phyloP scores from a whole-genome alignment of 2,329 filamentous ascomycete species.

The Claviceps africana region DNA sequence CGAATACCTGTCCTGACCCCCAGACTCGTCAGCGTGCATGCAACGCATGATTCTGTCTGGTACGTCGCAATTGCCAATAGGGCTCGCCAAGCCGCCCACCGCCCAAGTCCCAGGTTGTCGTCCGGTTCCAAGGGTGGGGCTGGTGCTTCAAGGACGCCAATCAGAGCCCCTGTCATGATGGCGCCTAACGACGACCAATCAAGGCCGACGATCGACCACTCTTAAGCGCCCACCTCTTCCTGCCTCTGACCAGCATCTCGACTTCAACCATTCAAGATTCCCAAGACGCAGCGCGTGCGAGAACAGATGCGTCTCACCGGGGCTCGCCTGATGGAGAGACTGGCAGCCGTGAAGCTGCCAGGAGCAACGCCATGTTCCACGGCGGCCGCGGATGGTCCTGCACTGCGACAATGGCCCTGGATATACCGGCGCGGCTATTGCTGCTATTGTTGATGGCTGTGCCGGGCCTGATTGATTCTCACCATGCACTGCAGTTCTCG shows the following conservation, averaged over 20 bases:
- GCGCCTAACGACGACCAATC: constrained; percentile 13
- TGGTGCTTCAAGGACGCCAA: too few species aligned
- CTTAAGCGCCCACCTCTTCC: too few species aligned
- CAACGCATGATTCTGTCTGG: not conserved
- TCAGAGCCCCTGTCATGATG: not conserved
- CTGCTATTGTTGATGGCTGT: constrained; percentile 6
- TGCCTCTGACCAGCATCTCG: constrained; percentile 19
- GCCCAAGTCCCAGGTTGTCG: too few species aligned
- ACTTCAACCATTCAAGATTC: constrained; percentile 3
- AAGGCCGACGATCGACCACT: constrained; percentile 5
- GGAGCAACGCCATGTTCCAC: not conserved
- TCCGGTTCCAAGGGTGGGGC: too few species aligned
- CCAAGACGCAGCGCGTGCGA: not conserved
- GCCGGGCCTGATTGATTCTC: constrained; percentile 6
- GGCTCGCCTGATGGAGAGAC: not conserved
- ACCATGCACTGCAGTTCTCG: not conserved
- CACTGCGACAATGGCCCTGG: not conserved
- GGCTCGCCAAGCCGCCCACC: not conserved
- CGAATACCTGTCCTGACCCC: not conserved
- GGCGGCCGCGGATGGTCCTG: not conserved
- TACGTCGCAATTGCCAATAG: not conserved
- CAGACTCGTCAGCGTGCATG: not conserved
- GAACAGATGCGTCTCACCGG: constrained; percentile 1
- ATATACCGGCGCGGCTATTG: not conserved
- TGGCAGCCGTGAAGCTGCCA: not conserved